Evolutionary conservation across 148 eudicot species (phyloP).

Genomic region (Spergularia marina): DNA sequence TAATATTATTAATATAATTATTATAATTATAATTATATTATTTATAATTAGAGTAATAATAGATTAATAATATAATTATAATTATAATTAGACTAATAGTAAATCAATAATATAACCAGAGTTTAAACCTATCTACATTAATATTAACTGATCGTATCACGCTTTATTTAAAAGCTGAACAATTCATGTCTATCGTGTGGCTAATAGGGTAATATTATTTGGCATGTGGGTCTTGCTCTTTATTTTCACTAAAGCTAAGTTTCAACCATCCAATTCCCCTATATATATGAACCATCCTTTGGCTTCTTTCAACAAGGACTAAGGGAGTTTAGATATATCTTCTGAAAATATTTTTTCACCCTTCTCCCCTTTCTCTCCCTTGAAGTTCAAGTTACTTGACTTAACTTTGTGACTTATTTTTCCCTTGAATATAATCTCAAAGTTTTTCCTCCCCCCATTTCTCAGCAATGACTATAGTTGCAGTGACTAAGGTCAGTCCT

Average conservation of each 20-base stretch:
- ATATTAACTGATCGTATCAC: too few relatives aligned
- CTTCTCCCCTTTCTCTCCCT: neutral
- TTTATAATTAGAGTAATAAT: too few relatives aligned
- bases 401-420: conserved; percentile 8
- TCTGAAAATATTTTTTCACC: neutral
- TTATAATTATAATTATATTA: too few relatives aligned
- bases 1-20: too few relatives aligned
- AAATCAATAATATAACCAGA: too few relatives aligned
- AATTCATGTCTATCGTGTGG: too few relatives aligned
- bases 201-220: conserved; percentile 12
- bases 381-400: conserved; percentile 1
- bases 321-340: conserved; percentile 16
- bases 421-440: neutral
- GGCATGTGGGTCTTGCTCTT: conserved; percentile 16
- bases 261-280: conserved; percentile 23
- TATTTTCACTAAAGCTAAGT: conserved; percentile 13
- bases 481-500: conserved; percentile 27
- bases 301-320: conserved; percentile 9
- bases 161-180: too few relatives aligned
- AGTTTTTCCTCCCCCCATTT: neutral
- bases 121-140: too few relatives aligned
- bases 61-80: too few relatives aligned
- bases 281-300: conserved; percentile 28
- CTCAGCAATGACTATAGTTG: conserved; percentile 27
- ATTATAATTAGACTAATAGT: too few relatives aligned